Evolutionary conservation across 208 protist species (phyloP).

Genomic region (Phytomonas sp.): DNA sequence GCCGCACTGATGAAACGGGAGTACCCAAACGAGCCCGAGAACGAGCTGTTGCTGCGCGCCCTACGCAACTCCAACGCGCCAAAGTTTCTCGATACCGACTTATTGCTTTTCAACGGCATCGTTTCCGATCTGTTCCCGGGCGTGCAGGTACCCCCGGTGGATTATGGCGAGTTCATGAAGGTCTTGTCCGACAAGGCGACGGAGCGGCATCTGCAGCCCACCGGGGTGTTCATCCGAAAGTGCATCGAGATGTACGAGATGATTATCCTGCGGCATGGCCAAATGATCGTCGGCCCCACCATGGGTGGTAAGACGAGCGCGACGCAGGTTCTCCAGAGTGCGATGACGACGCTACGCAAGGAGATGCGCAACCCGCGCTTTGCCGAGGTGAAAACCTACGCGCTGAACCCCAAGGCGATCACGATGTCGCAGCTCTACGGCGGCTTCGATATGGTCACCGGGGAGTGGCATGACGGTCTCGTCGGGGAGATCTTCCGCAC

Average conservation of each 20-base stretch:
- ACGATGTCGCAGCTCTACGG: constrained; percentile 97
- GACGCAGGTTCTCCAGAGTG: constrained; percentile 68
- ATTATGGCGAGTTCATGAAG: constrained; percentile 90
- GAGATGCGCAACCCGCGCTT: constrained; percentile 72
- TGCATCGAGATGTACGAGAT: constrained; percentile 97
- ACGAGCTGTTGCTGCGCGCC: constrained; percentile 92
- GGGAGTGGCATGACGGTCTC: constrained; percentile 96
- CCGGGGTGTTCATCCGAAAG: constrained; percentile 93
- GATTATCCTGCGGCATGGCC: constrained; percentile 95
- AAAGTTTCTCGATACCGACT: constrained; percentile 95
- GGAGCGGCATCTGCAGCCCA: constrained; percentile 88
- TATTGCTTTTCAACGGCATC: constrained; percentile 94
- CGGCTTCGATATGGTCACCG: constrained; percentile 93
- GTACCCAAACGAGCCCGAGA: constrained; percentile 88
- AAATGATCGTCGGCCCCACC: constrained; percentile 96
- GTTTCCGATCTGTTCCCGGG: constrained; percentile 97
- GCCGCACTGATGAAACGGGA: constrained; percentile 95
- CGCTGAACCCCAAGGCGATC: constrained; percentile 96
- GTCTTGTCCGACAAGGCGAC: constrained; percentile 61
- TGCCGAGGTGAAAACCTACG: constrained; percentile 79
- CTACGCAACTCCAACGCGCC: constrained; percentile 96
- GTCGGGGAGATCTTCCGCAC: constrained; percentile 91
- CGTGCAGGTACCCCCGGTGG: constrained; percentile 72
- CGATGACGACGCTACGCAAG: constrained; percentile 77
- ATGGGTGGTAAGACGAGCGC: constrained; percentile 94